Base-by-base conservation (phyloP, 2,329 filamentous ascomycete genomes). In the Thermoascus crustaceus region DNA sequence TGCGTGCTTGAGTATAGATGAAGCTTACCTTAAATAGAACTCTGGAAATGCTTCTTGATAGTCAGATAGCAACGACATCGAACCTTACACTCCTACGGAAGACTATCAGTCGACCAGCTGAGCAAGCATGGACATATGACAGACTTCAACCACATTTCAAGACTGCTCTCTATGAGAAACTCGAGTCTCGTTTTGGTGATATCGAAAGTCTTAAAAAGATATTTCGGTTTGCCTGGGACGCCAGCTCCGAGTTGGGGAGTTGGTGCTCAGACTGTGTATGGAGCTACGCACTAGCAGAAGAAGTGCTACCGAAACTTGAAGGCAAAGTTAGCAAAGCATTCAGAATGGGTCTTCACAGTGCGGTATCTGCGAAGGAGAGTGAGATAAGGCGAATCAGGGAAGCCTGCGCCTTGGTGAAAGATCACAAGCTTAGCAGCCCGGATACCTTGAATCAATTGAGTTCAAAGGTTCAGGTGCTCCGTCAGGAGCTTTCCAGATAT, bases 221-320 rank as follows among this genome's bases (percentile, higher is more conserved):
- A 1, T 80, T 88, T 19, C 53, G 60, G 2, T 80, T 74, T 42
- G 69, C 83, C 1, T 68, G 66, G 18, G 61, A 71, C 6, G 74
- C 80, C 2, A 76, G 75, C 1, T 71, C 75, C 2, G 71, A 82
- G 26, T 68, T 96, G 3, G 91, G 91, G 1, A 62, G 72, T 2
- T 96, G 91, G 89, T 85, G 83, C 46, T 78, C 86, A 0, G 87
- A 98, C 53, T 70, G 78, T 33, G 79, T 85, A 38, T 94, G 87
- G 87, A 68, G 73, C 35, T 72, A 85, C 20, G 73, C 76, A 8
- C 67, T 94, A 14, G 70, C 72, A 0, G 75, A 84, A 4, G 67
- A 76, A 3, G 74, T 81, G 39, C 61, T 75, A 0, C 64, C 67
- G 3, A 82, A 76, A 43, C 63, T 85, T 2, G 72, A 82, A 68